phyloP scores from a whole-genome alignment of 2,329 filamentous ascomycete species.

The Geosmithia flava region DNA sequence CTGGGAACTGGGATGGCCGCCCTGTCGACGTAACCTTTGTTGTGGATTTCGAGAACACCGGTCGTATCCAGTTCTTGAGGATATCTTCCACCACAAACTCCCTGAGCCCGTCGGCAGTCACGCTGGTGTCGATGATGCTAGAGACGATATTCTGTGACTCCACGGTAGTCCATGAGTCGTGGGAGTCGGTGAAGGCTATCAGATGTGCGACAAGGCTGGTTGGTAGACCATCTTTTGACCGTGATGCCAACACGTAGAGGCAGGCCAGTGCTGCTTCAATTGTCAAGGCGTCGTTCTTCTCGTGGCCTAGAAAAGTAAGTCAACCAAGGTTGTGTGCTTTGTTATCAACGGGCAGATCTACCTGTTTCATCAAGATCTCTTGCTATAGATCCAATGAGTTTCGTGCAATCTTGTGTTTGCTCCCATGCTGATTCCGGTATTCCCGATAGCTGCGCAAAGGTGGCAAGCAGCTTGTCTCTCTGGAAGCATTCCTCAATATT shows the following conservation, averaged over 20 bases:
- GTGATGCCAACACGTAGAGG: constrained; percentile 12
- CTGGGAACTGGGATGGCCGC: constrained; percentile 13
- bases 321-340: not conserved
- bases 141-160: constrained; percentile 15
- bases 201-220: constrained; percentile 15
- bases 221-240: constrained; percentile 2
- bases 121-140: constrained; percentile 15
- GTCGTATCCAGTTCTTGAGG: constrained; percentile 51
- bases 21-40: constrained; percentile 21
- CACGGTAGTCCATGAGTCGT: constrained; percentile 24
- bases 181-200: constrained; percentile 16
- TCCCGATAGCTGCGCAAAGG: not conserved
- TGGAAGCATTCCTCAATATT: not conserved
- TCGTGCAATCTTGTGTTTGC: not conserved
- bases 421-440: not conserved
- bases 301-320: not conserved
- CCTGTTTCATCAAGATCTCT: not conserved
- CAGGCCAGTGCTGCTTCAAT: constrained; percentile 14
- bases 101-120: constrained; percentile 7
- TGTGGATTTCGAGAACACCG: constrained; percentile 49
- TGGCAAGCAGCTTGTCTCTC: not conserved
- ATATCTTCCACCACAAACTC: constrained; percentile 40
- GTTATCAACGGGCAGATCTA: not conserved
- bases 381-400: not conserved
- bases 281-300: not conserved